phyloP scores from a whole-genome alignment of 1,284 basidiomycete genomes.

The Caloboletus inedulis region DNA sequence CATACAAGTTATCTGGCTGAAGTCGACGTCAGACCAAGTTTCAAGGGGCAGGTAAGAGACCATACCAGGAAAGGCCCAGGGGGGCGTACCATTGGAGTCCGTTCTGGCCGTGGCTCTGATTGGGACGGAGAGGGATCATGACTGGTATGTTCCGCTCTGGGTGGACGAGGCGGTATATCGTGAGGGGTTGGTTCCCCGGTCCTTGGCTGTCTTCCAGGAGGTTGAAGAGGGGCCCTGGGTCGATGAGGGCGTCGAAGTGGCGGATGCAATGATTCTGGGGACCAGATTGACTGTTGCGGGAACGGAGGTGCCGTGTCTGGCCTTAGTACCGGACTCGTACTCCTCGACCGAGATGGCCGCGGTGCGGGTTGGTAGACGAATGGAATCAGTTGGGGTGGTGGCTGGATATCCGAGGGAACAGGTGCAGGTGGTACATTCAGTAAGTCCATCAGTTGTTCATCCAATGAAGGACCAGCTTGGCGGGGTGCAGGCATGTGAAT shows the following conservation, averaged over 20 bases:
- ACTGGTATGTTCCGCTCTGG: not conserved
- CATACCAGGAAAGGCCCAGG: constrained; percentile 24
- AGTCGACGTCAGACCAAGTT: constrained; percentile 2
- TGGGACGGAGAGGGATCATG: constrained; percentile 16
- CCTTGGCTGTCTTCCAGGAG: not conserved
- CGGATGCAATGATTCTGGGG: constrained; percentile 19
- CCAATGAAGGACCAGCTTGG: constrained; percentile 47
- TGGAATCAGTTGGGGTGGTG: constrained; percentile 52
- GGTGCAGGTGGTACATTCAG: constrained; percentile 43
- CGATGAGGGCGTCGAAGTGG: constrained; percentile 11
- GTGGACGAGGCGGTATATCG: constrained; percentile 15
- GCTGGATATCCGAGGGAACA: constrained; percentile 41
- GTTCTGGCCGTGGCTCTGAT: constrained; percentile 14
- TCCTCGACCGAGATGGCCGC: constrained; percentile 41
- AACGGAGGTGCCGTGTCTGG: constrained; percentile 24
- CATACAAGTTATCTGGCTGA: constrained; percentile 26
- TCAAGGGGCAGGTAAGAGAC: not conserved
- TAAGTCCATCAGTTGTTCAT: constrained; percentile 59
- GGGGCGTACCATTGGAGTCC: constrained; percentile 24
- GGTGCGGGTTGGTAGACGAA: constrained; percentile 52
- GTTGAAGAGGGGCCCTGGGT: constrained; percentile 12
- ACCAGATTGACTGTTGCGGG: constrained; percentile 14
- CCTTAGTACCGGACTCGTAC: constrained; percentile 37
- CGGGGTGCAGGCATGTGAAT: constrained; percentile 43
- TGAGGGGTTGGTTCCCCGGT: not conserved